These are phyloP conservation scores for Suhomyces wounanorum DNA, from an alignment of 1,139 yeast genomes.

Conservation along the genomic window DNA sequence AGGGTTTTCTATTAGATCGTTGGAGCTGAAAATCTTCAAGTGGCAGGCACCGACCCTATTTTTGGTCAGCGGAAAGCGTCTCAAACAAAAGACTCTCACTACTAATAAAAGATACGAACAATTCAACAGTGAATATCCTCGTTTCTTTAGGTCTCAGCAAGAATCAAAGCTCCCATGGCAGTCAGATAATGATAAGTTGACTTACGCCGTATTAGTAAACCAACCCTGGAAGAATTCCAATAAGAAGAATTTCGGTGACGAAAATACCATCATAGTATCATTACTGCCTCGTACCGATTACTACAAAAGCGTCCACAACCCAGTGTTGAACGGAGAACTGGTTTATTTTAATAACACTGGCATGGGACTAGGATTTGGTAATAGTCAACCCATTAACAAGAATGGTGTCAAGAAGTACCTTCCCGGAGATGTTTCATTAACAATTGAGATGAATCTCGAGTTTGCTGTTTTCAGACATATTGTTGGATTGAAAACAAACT, in stretches of 20 bases:
- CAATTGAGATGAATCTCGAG: conserved; percentile 76
- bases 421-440: conserved; percentile 76
- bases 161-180: conserved; percentile 37
- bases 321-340: conserved; percentile 37
- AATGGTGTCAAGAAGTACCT: conserved; percentile 37
- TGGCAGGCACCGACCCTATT: conserved; percentile 89
- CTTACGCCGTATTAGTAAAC: conserved; percentile 62
- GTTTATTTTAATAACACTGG: conserved; percentile 69
- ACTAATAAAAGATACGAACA: conserved; percentile 51
- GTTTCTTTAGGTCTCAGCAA: conserved; percentile 38
- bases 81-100: conserved; percentile 40
- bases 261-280: conserved; percentile 56
- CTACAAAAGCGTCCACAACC: conserved; percentile 41
- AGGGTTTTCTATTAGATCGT: conserved; percentile 86
- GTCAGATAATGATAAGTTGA: conserved; percentile 41
- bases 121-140: conserved; percentile 57
- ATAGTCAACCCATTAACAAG: conserved; percentile 58
- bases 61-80: conserved; percentile 63
- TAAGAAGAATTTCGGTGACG: conserved; percentile 71
- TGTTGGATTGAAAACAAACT: conserved; percentile 28
- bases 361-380: conserved; percentile 83
- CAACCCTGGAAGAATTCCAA: conserved; percentile 80
- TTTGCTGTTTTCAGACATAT: conserved; percentile 77
- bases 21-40: conserved; percentile 81
- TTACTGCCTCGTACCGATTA: conserved; percentile 65